A percentile compares a stretch with the other conserved stretches of the same genome.
Evolutionary conservation across 139 green algal species (phyloP).

Genomic region (Chlorella ohadii): DNA sequence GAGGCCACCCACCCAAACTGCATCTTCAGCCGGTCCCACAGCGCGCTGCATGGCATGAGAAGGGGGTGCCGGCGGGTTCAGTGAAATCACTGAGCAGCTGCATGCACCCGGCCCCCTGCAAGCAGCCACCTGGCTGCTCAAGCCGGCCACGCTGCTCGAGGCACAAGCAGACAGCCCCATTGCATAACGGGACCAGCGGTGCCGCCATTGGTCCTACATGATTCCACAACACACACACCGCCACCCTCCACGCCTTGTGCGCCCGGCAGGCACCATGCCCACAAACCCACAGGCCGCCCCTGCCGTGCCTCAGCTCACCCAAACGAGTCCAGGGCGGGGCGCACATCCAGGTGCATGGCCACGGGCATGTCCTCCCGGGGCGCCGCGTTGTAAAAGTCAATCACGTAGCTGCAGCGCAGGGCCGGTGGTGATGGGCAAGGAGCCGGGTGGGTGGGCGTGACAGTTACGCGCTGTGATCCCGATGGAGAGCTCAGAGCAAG

Average conservation of each 20-base stretch:
- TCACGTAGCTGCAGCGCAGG: conserved; percentile 80
- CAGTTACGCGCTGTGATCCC: too few relatives aligned
- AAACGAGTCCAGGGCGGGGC: conserved; percentile 85
- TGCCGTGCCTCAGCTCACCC: conserved; percentile 37
- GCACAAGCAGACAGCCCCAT: too few relatives aligned
- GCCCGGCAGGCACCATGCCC: too few relatives aligned
- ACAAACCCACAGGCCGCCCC: conserved; percentile 37
- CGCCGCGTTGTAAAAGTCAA: conserved; percentile 95
- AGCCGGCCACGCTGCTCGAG: too few relatives aligned
- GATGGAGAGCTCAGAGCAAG: too few relatives aligned
- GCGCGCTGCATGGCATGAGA: conserved; percentile 81
- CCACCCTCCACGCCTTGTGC: too few relatives aligned
- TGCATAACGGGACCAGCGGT: too few relatives aligned
- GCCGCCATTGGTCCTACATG: too few relatives aligned
- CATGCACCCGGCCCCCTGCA: background rate
- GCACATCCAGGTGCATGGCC: conserved; percentile 92
- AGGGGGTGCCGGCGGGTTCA: conserved; percentile 52
- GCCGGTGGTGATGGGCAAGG: too few relatives aligned
- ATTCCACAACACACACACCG: too few relatives aligned
- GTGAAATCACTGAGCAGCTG: background rate
- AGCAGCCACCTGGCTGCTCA: too few relatives aligned
- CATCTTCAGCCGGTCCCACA: conserved; percentile 75
- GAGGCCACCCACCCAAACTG: conserved; percentile 58
- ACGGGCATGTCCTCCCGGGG: conserved; percentile 67
- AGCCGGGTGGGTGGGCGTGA: too few relatives aligned